These are phyloP conservation scores for Musa balbisiana DNA, from an alignment of 202 grass and related monocot species.

Conservation along the genomic window DNA sequence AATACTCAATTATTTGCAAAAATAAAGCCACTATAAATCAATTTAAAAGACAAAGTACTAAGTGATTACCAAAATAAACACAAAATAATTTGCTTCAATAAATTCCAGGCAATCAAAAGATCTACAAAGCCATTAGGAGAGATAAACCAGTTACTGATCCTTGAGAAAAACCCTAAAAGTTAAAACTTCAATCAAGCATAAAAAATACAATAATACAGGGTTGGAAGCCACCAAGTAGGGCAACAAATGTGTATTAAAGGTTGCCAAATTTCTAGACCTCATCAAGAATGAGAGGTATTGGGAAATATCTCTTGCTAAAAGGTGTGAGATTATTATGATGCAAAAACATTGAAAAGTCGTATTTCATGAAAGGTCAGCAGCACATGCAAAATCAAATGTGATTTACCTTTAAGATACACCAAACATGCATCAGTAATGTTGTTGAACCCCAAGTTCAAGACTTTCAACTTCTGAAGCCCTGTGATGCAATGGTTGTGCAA, in stretches of 20 bases:
- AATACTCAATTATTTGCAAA: neutral
- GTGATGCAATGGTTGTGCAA: neutral
- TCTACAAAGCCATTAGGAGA: neutral
- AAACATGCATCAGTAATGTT: constrained; percentile 69
- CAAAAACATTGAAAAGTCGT: neutral
- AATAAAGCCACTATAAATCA: neutral
- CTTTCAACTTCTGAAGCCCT: constrained; percentile 37
- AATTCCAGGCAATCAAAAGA: neutral
- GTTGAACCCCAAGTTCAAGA: constrained; percentile 82
- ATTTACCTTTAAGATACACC: constrained; percentile 70
- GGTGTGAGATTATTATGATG: neutral
- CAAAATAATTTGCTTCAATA: neutral
- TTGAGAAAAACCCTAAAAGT: neutral
- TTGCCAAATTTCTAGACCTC: neutral
- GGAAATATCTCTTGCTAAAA: neutral
- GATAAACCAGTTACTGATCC: neutral
- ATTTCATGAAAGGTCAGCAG: neutral
- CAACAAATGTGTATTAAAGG: neutral
- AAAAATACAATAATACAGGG: neutral
- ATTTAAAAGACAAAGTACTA: neutral
- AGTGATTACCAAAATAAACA: neutral
- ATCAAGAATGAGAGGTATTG: neutral
- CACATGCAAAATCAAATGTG: neutral
- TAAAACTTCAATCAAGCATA: neutral
- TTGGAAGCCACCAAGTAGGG: neutral